A percentile compares a stretch with the other conserved stretches of the same genome.
These are phyloP conservation scores for Rhinocladiella mackenziei DNA, from an alignment of 2,329 filamentous ascomycete species.

Conservation along the genomic window DNA sequence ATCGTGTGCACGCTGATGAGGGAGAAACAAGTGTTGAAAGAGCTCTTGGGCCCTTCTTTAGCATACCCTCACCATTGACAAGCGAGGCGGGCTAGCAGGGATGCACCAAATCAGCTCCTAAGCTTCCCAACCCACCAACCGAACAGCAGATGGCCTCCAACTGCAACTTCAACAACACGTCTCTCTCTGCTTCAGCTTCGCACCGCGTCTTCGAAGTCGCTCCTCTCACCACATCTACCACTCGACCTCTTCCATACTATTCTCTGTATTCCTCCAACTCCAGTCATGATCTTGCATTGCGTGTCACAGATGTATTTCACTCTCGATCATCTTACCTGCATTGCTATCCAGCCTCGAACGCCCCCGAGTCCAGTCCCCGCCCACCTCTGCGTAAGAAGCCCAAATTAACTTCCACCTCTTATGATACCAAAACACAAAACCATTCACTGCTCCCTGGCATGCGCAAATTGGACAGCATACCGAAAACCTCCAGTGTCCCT, in stretches of 20 bases:
- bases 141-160: neutral
- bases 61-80: conserved; percentile 19
- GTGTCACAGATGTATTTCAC: conserved; percentile 10
- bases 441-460: conserved; percentile 16
- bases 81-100: conserved; percentile 23
- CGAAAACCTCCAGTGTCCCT: conserved; percentile 20
- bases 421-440: conserved; percentile 4
- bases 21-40: neutral
- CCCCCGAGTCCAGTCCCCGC: too few relatives aligned
- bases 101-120: conserved; percentile 17
- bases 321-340: conserved; percentile 11
- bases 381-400: conserved; percentile 26
- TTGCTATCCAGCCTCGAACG: conserved; percentile 15
- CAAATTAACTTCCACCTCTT: conserved; percentile 19
- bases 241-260: conserved; percentile 10
- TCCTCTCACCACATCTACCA: conserved; percentile 2
- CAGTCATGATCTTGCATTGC: conserved; percentile 12
- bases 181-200: conserved; percentile 8
- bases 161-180: conserved; percentile 1
- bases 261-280: conserved; percentile 3
- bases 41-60: neutral
- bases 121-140: too few relatives aligned
- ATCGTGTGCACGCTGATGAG: too few relatives aligned
- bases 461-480: conserved; percentile 14
- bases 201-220: conserved; percentile 3